Evolutionary conservation across 1,284 basidiomycete species (phyloP), one percentile per base, ranked within the genome.

Genomic region (Microbotryum scabiosae): DNA sequence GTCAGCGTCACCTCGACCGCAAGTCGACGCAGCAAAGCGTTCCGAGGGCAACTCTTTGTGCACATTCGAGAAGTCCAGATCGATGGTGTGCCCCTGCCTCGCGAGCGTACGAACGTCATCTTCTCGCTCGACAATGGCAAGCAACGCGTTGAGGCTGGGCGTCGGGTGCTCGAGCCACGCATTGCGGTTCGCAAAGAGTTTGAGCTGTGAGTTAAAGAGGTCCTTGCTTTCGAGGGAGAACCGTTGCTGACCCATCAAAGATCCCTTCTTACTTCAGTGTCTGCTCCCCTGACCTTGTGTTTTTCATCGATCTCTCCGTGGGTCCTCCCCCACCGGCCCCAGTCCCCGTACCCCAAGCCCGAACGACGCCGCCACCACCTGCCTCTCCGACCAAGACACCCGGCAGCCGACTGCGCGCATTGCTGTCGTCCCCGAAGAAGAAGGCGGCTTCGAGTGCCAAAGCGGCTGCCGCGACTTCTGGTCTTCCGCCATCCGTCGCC

Each of bases 111-210:
- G 0, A 80, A 78, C 43, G 80, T 97, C 69, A 86, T 85, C n/a
- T 89, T 90, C 73, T 91, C 90, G 0, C 79, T 98, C 62, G 94
- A 97, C 77, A 97, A 97, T 70, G 92, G 93, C 9, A 91, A 96
- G 61, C 92, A 97, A 76, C 93, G 87, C 68, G 94, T 98, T 59
- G 90, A 89, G 5, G 97, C 93, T 1, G 91, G 90, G 0, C 88
- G 90, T 70, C 81, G 80, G 48, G 77, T 78, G 12, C 77, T 97
- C 4, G 78, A 76, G 36, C 76, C 79, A 45, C 79, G 79, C 23
- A 88, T 97, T 65, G 85, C 58, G 44, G 59, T 68, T 5, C 56
- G 88, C 54, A 90, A 94, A 74, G 92, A 97, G 75, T 97, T 97
- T 70, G 91, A 96, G 71, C 78, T 94, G 90, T 91, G 72, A 66